Base-by-base conservation (phyloP, 768 basidiomycete genomes). In the Mycena pura region DNA sequence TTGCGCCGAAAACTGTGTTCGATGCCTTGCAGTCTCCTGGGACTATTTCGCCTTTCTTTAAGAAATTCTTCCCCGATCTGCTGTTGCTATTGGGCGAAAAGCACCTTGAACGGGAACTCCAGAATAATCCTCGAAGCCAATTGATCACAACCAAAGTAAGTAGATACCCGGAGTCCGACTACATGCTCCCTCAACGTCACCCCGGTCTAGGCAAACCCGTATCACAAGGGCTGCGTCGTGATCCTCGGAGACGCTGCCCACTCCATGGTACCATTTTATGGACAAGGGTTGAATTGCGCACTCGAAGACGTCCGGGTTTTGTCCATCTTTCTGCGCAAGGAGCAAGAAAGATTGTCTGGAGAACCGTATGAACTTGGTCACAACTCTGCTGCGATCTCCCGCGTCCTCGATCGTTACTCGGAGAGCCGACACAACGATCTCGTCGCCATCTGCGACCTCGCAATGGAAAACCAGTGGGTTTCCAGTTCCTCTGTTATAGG, bases 181-280 rank as follows among this genome's bases (percentile, higher is more conserved):
- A 62, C 50, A 54, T 57, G 57, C 59, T 59, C 34, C 61, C n/a
- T 57, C 53, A 45, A n/a, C n/a, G n/a, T n/a, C n/a, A n/a, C n/a
- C n/a, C n/a, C n/a, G n/a, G 61, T 63, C 34, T 11, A 56, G 54
- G 54, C 54, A 46, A 56, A 56, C 32, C 54, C 45, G 6, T 56
- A 56, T 21, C 44, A 56, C 27, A 56, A 56, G 27, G 44, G 44
- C 32, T 24, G 24, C 5, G 44, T 38, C 8, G 27, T 41, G 5
- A 47, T 56, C 19, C 31, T 56, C 8, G 54, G 54, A 46, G 29
- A 54, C n/a, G n/a, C n/a, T n/a, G n/a, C n/a, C n/a, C n/a, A n/a
- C n/a, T n/a, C n/a, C n/a, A 92, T 92, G 89, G 90, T 91, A 1
- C 90, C 91, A 49, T 89, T 88, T 74, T 87, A 85, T 67, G 86